These are phyloP conservation scores for Funneliformis caledonium DNA, from an alignment of 371 early-diverging fungal species.

Conservation along the genomic window DNA sequence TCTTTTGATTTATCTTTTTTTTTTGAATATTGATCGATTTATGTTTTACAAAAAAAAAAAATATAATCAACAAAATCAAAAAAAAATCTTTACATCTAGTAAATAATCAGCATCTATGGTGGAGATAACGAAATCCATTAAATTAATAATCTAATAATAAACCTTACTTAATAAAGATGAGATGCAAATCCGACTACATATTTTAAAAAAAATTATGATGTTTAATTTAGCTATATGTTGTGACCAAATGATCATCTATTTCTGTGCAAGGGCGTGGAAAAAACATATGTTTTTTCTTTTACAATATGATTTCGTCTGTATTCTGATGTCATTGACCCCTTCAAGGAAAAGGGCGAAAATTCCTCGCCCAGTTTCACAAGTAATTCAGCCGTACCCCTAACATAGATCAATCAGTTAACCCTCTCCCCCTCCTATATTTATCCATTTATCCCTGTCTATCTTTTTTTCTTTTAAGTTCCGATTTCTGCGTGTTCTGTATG, in stretches of 20 bases:
- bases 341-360: not conserved
- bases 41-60: not conserved
- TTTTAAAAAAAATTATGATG: not conserved
- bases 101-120: not conserved
- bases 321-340: constrained; percentile 18
- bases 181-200: not conserved
- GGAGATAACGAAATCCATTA: not conserved
- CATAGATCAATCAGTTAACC: not conserved
- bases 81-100: not conserved
- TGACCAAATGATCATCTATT: not conserved
- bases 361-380: constrained; percentile 2
- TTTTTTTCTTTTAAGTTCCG: not conserved
- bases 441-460: not conserved
- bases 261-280: constrained; percentile 9
- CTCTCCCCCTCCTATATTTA: not conserved
- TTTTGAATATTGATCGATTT: not conserved
- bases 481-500: not conserved
- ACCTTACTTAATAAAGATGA: not conserved
- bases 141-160: too few species aligned
- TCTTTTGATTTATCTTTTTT: not conserved
- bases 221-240: constrained; percentile 2
- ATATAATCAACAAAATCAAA: not conserved
- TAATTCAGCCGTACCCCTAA: constrained; percentile 22
- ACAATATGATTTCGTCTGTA: not conserved
- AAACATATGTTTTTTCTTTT: not conserved